Evolutionary conservation across 306 rosid species (phyloP).

Genomic region (peach (Prunus persica)): Prunus_persica_NCBIv2 NC_034010.1:20987501-20988000

Average conservation of each 20-base stretch:
- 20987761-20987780: neutral
- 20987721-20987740: too few species aligned
- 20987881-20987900: neutral
- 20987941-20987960: accelerated
- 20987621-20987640: neutral
- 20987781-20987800: conserved; percentile 12
- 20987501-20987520: too few species aligned
- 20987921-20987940: too few species aligned
- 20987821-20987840: neutral
- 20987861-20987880: neutral
- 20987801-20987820: neutral
- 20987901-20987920: too few species aligned
- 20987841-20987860: neutral
- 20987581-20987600: neutral
- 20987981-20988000: too few species aligned
- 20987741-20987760: too few species aligned
- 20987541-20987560: neutral
- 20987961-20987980: too few species aligned
- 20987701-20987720: neutral
- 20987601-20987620: neutral
- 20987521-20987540: neutral
- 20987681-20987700: neutral
- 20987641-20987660: neutral
- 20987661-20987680: neutral
- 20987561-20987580: neutral